These are phyloP conservation scores for Yueomyces sp. DNA, from an alignment of 805 yeast genomes.

Conservation along the genomic window DNA sequence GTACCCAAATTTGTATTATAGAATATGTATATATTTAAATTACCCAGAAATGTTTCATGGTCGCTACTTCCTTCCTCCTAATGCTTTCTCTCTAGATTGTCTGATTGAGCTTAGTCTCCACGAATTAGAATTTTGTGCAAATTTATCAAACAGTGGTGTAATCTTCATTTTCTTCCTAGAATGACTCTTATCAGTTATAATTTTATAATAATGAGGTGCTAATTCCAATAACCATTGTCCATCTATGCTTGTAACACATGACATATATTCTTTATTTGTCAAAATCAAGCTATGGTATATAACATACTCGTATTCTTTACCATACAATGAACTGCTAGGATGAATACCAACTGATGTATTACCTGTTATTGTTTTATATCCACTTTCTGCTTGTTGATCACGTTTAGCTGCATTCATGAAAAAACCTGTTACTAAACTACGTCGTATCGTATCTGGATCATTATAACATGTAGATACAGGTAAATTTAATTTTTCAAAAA, in stretches of 20 bases:
- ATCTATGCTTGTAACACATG: conserved; percentile 71
- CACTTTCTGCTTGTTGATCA: conserved; percentile 47
- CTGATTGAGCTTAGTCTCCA: conserved; percentile 58
- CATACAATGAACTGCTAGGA: conserved; percentile 69
- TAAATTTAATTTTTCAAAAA: conserved; percentile 38
- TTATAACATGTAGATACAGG: conserved; percentile 38
- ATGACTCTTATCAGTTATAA: conserved; percentile 40
- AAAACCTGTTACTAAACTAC: conserved; percentile 54
- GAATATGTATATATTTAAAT: too few relatives aligned
- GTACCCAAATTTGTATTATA: too few relatives aligned
- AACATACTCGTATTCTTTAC: conserved; percentile 58
- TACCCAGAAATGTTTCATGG: too few relatives aligned
- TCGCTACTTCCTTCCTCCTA: conserved; percentile 15
- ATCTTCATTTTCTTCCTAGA: conserved; percentile 50
- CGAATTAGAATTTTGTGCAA: conserved; percentile 45
- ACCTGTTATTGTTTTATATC: conserved; percentile 57
- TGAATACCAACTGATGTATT: conserved; percentile 68
- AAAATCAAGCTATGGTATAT: conserved; percentile 69
- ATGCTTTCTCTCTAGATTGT: conserved; percentile 19
- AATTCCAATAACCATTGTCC: conserved; percentile 62
- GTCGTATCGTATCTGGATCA: conserved; percentile 42
- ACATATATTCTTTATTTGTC: conserved; percentile 86
- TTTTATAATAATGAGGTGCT: conserved; percentile 65
- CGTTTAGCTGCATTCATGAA: conserved; percentile 55
- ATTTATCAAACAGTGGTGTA: conserved; percentile 56